Evolutionary conservation across 1,284 basidiomycete genomes (phyloP).

Genomic region (Ceratobasidium sp.): DNA sequence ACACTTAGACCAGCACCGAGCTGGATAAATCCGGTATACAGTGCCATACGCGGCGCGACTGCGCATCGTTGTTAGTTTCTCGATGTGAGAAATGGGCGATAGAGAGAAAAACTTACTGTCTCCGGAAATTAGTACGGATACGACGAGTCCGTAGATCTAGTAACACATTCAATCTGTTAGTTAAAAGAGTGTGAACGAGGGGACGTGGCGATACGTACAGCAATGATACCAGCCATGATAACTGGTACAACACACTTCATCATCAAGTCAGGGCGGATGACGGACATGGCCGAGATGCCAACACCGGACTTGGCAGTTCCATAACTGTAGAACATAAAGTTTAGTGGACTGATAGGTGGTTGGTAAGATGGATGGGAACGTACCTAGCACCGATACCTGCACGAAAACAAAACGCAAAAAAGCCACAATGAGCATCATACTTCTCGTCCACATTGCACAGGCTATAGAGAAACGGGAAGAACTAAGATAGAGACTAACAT

Average conservation of each 20-base stretch:
- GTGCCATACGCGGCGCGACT: constrained; percentile 63
- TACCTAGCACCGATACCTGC: constrained; percentile 82
- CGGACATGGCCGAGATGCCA: constrained; percentile 98
- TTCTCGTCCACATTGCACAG: neutral
- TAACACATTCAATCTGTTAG: neutral
- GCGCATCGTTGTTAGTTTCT: neutral
- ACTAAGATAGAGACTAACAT: constrained; percentile 71
- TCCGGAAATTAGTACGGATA: constrained; percentile 88
- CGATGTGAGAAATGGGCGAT: constrained; percentile 36
- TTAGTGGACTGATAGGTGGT: constrained; percentile 6
- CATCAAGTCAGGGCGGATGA: constrained; percentile 94
- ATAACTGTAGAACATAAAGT: constrained; percentile 62
- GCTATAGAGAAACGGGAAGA: neutral
- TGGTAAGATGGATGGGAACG: constrained; percentile 51
- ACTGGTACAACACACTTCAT: constrained; percentile 97
- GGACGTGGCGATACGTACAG: constrained; percentile 67
- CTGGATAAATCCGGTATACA: constrained; percentile 89
- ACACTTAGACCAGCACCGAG: constrained; percentile 91
- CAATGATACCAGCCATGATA: constrained; percentile 99
- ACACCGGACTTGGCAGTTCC: constrained; percentile 99
- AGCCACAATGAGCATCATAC: constrained; percentile 16
- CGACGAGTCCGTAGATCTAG: constrained; percentile 88
- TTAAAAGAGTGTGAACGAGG: neutral
- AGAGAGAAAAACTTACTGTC: constrained; percentile 71
- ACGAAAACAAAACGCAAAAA: constrained; percentile 12